These are phyloP conservation scores for Phytophthora cryptogea DNA, from an alignment of 352 stramenopile species.

Conservation along the genomic window DNA sequence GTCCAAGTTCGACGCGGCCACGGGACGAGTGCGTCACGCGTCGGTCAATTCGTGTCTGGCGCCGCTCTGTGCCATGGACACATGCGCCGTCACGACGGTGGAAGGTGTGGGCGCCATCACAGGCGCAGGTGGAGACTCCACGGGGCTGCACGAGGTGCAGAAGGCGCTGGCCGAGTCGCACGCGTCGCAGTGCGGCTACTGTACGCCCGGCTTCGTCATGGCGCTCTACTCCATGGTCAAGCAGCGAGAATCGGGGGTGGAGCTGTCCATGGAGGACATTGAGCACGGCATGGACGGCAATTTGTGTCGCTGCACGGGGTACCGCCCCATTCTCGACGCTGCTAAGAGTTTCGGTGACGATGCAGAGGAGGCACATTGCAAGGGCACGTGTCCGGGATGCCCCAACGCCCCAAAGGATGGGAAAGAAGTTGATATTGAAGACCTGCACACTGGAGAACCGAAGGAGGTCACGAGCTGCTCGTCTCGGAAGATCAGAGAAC, in stretches of 20 bases:
- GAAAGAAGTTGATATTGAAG: slow-evolving; percentile 59
- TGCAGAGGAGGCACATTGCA: slow-evolving; percentile 60
- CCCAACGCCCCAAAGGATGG: slow-evolving; percentile 58
- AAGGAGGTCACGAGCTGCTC: slow-evolving; percentile 63
- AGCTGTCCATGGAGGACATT: slow-evolving; percentile 86
- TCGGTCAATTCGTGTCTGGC: slow-evolving; percentile 90
- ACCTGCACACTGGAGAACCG: slow-evolving; percentile 39
- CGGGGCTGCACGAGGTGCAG: slow-evolving; percentile 85
- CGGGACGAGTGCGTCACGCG: slow-evolving; percentile 56
- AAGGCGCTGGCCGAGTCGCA: slow-evolving; percentile 90
- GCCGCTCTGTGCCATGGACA: slow-evolving; percentile 82
- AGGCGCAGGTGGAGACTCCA: slow-evolving; percentile 29
- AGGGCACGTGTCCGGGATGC: slow-evolving; percentile 66
- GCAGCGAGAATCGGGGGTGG: slow-evolving; percentile 65
- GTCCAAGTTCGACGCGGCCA: slow-evolving; percentile 59
- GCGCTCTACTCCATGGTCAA: slow-evolving; percentile 84
- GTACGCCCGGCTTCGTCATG: slow-evolving; percentile 90
- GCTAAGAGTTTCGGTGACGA: slow-evolving; percentile 88
- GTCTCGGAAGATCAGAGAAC: slow-evolving; percentile 67
- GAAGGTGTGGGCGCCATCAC: slow-evolving; percentile 69
- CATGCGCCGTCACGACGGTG: slow-evolving; percentile 86
- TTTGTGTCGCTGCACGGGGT: slow-evolving; percentile 94
- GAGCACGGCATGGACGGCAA: slow-evolving; percentile 96
- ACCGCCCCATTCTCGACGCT: slow-evolving; percentile 83
- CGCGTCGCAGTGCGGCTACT: slow-evolving; percentile 95